Evolutionary conservation across 2,329 filamentous ascomycete species (phyloP).

Genomic region (Ophiostoma ips): DNA sequence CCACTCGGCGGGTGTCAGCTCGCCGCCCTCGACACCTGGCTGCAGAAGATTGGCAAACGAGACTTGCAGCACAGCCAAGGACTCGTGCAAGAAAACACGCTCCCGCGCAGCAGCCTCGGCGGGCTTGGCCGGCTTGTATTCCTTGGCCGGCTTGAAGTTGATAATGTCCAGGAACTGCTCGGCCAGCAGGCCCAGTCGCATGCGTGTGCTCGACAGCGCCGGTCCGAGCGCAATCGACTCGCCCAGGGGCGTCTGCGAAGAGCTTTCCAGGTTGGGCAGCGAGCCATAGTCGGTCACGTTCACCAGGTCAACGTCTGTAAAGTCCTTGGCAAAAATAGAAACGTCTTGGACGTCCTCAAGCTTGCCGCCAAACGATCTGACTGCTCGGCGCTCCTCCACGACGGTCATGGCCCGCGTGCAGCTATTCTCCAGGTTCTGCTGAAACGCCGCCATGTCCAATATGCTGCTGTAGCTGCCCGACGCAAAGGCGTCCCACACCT

Average conservation of each 20-base stretch:
- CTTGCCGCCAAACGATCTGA: conserved; percentile 28
- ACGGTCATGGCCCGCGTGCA: conserved; percentile 38
- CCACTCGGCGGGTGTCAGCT: conserved; percentile 29
- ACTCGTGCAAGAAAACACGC: conserved; percentile 29
- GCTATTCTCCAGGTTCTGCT: conserved; percentile 31
- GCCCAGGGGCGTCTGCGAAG: conserved; percentile 25
- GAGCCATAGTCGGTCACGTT: conserved; percentile 38
- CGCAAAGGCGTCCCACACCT: conserved; percentile 35
- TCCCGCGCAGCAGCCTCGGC: conserved; percentile 26
- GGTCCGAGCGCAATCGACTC: conserved; percentile 36
- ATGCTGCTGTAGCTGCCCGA: conserved; percentile 37
- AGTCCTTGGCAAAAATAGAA: conserved; percentile 7
- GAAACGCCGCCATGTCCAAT: conserved; percentile 31
- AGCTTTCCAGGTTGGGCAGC: conserved; percentile 33
- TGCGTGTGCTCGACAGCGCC: conserved; percentile 32
- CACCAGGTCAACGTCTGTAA: conserved; percentile 22
- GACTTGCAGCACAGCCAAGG: conserved; percentile 27
- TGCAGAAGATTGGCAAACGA: conserved; percentile 26
- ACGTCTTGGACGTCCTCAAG: conserved; percentile 29
- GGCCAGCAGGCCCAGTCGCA: conserved; percentile 33
- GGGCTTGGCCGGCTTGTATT: conserved; percentile 33
- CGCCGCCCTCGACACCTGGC: conserved; percentile 7
- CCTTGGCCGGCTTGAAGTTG: conserved; percentile 32
- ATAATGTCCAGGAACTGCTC: conserved; percentile 40
- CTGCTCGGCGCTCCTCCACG: conserved; percentile 35